Evolutionary conservation across 257 asterid genomes (phyloP).

Genomic region (Knoxia roxburghii): DNA sequence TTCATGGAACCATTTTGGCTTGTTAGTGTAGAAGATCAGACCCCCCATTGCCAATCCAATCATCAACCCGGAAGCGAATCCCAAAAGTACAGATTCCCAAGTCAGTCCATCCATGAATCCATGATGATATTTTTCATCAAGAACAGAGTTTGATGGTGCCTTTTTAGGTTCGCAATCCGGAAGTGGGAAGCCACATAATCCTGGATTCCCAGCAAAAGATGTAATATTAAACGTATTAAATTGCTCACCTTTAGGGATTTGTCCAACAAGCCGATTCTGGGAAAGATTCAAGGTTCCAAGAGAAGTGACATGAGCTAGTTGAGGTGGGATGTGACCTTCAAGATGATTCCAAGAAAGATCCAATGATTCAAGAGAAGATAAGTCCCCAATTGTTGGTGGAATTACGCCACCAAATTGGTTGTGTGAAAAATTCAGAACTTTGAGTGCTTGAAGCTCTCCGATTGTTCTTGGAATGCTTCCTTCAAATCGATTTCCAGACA

Average conservation of each 20-base stretch:
- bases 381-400: not conserved
- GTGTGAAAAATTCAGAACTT: slow-evolving; percentile 9
- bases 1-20: not conserved
- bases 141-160: not conserved
- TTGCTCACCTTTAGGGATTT: slow-evolving; percentile 20
- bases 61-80: slow-evolving; percentile 1
- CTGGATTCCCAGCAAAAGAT: slow-evolving; percentile 6
- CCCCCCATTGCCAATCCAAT: not conserved
- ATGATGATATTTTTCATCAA: too few relatives aligned
- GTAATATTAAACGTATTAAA: slow-evolving; percentile 19
- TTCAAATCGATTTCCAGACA: slow-evolving; percentile 12
- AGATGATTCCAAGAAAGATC: slow-evolving; percentile 19
- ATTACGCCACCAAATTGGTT: slow-evolving; percentile 9
- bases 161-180: not conserved
- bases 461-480: slow-evolving; percentile 16
- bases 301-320: slow-evolving; percentile 11
- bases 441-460: slow-evolving; percentile 5
- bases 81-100: slow-evolving; percentile 7
- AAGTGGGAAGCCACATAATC: slow-evolving; percentile 10
- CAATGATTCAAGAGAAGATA: slow-evolving; percentile 8
- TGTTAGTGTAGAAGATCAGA: not conserved
- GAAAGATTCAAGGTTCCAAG: slow-evolving; percentile 25
- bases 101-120: not conserved
- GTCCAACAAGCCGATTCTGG: slow-evolving; percentile 24
- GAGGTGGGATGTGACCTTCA: slow-evolving; percentile 24